Conservation (phyloP, 2,329 filamentous ascomycete genomes). For the Fusarium incarnatum region DNA sequence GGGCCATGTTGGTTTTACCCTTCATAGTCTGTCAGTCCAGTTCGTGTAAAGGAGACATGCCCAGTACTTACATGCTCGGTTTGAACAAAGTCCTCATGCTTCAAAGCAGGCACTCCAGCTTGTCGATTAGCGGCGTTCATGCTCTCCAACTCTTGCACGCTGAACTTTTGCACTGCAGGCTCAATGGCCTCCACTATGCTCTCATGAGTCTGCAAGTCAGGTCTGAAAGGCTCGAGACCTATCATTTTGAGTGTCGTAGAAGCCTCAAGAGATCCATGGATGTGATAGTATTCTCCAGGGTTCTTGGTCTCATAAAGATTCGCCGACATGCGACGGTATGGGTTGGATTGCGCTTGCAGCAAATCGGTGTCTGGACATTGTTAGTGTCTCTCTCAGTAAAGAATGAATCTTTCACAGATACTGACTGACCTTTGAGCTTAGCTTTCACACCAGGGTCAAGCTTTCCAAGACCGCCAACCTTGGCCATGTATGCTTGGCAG, state of each 20-base stretch:
- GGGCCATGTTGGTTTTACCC: constrained; percentile 56
- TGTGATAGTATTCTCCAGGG: constrained; percentile 77
- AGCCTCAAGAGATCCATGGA: constrained; percentile 80
- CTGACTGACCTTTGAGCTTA: constrained; percentile 47
- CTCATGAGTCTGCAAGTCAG: constrained; percentile 70
- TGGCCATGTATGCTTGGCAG: constrained; percentile 53
- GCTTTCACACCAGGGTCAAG: constrained; percentile 51
- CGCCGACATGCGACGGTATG: constrained; percentile 78
- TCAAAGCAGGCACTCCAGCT: constrained; percentile 70
- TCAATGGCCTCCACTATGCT: constrained; percentile 71
- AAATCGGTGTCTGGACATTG: constrained; percentile 73
- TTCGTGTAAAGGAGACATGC: rapidly evolving
- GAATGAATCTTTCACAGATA: neutral
- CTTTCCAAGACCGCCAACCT: constrained; percentile 54
- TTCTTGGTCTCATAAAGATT: constrained; percentile 77
- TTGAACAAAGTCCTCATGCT: constrained; percentile 68
- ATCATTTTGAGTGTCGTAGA: constrained; percentile 77
- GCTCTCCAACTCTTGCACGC: constrained; percentile 66
- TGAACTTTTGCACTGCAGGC: constrained; percentile 65
- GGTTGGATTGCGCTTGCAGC: constrained; percentile 74
- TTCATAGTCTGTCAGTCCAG: constrained; percentile 46
- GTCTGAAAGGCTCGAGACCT: constrained; percentile 70
- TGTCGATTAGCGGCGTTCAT: constrained; percentile 68
- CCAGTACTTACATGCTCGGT: constrained; percentile 57
- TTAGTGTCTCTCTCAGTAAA: neutral